Base-by-base conservation (phyloP, 306 rosid genomes). In the Parietaria judaica region DNA sequence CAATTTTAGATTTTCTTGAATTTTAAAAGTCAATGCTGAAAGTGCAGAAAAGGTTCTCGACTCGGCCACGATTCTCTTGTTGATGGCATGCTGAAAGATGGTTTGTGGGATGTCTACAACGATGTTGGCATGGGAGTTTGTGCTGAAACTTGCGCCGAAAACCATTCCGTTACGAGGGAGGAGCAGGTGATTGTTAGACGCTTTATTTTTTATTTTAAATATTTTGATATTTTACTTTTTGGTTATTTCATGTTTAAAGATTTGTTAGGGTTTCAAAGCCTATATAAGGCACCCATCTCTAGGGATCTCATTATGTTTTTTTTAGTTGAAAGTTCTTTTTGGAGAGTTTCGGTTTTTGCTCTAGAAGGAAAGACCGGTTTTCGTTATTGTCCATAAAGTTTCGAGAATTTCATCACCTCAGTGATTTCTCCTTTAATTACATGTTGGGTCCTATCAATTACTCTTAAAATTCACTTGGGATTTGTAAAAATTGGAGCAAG, bases 51-150 rank as follows among this genome's bases (percentile, higher is more conserved):
- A 76, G 99, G 99, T 41, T 94, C 99, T 61, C 90, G 99, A 63
- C 94, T 88, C 61, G 99, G 99, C 66, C 97, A 94, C 47, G 99
- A 94, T 81, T 72, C 99, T 55, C 87, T 94, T 60, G 95, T 94
- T 61, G 99, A 94, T 76, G 99, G 97, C 61, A 78, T 94, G 97
- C 61, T 94, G 83, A 94, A 86, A 67, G 99, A 94, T 78, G 99
- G 99, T 68, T 55, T 94, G 70, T 86, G 94, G 97, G 99, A 94
- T 76, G 99, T 84, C 65, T 94, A 86, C 69, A 78, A 79, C 38
- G 94, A 94, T 69, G 73, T 53, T 61, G 97, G 94, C 62, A 94
- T 94, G 99, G 99, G 99, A 66, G 78, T 74, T 9, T 94, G 99
- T 51, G 99, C 99, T 58, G 99, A 94, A 69, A 63, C 86, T 38